Base-by-base conservation (phyloP, 2,329 filamentous ascomycete species). In the Alternaria sp. region DNA sequence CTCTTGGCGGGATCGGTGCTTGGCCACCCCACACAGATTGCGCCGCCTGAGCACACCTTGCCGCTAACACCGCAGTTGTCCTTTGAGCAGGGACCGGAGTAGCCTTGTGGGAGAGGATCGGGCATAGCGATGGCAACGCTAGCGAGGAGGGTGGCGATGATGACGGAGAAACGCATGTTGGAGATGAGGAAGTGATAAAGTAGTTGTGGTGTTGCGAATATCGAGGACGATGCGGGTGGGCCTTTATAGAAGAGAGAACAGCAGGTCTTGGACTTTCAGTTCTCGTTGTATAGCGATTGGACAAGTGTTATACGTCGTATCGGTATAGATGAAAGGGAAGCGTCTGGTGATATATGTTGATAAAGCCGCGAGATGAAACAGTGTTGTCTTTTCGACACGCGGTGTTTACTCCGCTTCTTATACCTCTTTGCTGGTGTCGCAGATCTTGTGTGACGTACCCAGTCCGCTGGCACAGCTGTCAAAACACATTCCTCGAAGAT, bases 81-180 rank as follows among this genome's bases (percentile, higher is more conserved):
- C 28, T 18, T 33, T 8, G 55, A 33, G 57, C 69, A 71, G n/a
- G 71, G 69, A 5, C 71, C 70, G 0, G 58, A 58, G 55, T 69
- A 74, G 45, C 66, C 71, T 60, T 68, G 70, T 15, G 71, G 68
- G 3, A 66, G 43, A n/a, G 70, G 70, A 30, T 74, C 70, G 28
- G 72, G 71, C 58, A 71, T 63, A 6, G 72, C 72, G 26, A 61
- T 37, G 45, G 62, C 69, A 26, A 72, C 45, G 60, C 61, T 62
- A 10, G 65, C 65, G 5, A 71, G 54, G 51, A 71, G 45, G 12
- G 68, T 63, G 50, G 67, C 58, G 33, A 69, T 6, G 43, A 71
- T 21, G 50, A 69, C 46, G n/a, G 61, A 63, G 33, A 65, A 25
- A 55, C 65, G 68, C 68, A 71, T 71, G 2, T 18, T 66, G 60